Base-by-base conservation (phyloP, 2,329 filamentous ascomycete species). In the Nigrospora sphaerica region DNA sequence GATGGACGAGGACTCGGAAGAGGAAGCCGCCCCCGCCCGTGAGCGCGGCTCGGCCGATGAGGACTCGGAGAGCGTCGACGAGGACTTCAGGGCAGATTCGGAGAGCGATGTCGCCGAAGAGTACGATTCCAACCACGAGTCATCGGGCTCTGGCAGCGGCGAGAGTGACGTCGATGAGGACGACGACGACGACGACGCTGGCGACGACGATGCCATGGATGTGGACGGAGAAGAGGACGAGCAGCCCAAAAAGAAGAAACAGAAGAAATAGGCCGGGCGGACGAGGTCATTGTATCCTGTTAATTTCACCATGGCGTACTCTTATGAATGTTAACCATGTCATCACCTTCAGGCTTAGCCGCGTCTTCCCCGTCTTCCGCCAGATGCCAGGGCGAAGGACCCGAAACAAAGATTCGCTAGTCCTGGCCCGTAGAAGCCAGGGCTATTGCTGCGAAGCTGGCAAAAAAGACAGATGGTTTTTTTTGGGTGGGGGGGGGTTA, bases 61-160 rank as follows among this genome's bases (percentile, higher is more conserved):
- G 67, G 93, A 98, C 59, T 87, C 92, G 62, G 92, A 97, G 72
- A 92, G 86, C 49, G 83, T 91, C 10, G 93, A 98, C 58, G 93
- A 98, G 65, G 93, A 98, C 70, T 98, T 98, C 75, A 80, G 86
- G 57, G 88, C 86, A 6, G 89, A 95, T 51, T 91, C 86, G 13
- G 93, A 98, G 54, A 95, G 87, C 45, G 93, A 98, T 56, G 91
- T 96, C 3, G 93, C 92, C 1, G 93, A 98, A 67, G 95, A 98
- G 63, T 98, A 82, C 57, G 93, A 98, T 67, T 92, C 87, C 45
- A 85, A 81, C 39, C 92, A 96, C 62, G 88, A 95, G 62, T 95
- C 89, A 62, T 87, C 82, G 43, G 89, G 86, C 12, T 83, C 78
- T 16, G 83, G 76, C 46, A 84, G 80, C 55, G 84, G 79, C 38